A percentile compares a stretch with the other conserved stretches of the same genome.
Evolutionary conservation across 2,329 filamentous ascomycete species (phyloP).

Genomic region (Sporothrix globosa): DNA sequence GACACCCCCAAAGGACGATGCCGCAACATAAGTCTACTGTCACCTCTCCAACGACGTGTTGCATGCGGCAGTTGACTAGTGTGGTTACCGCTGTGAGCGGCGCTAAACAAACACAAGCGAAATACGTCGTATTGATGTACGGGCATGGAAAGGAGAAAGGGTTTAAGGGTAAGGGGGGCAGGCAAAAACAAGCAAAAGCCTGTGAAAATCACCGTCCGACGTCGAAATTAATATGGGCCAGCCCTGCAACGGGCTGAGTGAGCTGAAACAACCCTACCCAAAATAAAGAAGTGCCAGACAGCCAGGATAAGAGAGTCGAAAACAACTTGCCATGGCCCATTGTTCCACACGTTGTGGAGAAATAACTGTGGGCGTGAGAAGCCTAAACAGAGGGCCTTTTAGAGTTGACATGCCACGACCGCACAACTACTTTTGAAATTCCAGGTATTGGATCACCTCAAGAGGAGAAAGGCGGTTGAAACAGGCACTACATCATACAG

Average conservation of each 20-base stretch:
- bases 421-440: background rate
- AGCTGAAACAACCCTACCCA: slow-evolving; percentile 17
- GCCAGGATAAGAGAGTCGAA: slow-evolving; percentile 3
- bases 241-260: slow-evolving; percentile 16
- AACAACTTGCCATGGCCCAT: background rate
- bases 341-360: slow-evolving; percentile 15
- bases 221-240: slow-evolving; percentile 12
- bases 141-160: background rate
- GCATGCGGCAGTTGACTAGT: background rate
- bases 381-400: background rate
- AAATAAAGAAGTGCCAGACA: background rate
- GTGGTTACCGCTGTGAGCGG: background rate
- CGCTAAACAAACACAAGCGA: background rate
- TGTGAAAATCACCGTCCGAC: too few relatives aligned
- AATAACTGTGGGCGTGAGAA: background rate
- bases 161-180: background rate
- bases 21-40: background rate
- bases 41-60: background rate
- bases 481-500: background rate
- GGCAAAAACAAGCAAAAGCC: background rate
- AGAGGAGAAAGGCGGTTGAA: background rate
- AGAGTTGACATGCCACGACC: background rate
- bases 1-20: background rate
- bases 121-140: background rate
- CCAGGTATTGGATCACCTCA: background rate